phyloP scores from a whole-genome alignment of 768 basidiomycete species.

The Infundibulicybe gibba region DNA sequence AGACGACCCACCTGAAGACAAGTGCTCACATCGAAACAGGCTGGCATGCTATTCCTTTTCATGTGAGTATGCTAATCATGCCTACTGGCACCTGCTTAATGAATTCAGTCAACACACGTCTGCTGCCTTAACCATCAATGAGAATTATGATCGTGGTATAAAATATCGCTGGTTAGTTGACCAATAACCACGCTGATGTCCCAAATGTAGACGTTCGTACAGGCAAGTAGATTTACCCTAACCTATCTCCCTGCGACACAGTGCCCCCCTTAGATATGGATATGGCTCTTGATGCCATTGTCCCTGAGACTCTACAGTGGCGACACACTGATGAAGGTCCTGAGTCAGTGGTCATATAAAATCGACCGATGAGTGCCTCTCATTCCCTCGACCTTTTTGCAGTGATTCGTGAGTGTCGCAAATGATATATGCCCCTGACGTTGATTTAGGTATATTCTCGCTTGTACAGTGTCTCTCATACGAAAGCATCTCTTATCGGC shows the following conservation, averaged over 20 bases:
- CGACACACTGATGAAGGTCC: constrained; percentile 88
- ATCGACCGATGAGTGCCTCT: constrained; percentile 2
- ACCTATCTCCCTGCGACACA: not conserved
- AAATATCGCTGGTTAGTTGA: constrained; percentile 13
- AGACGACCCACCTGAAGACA: no score
- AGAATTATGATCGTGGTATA: constrained; percentile 82
- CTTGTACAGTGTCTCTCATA: constrained; percentile 73
- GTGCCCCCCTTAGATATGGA: constrained; percentile 68
- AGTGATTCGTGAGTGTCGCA: constrained; percentile 68
- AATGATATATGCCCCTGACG: constrained; percentile 4
- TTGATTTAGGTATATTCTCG: not conserved
- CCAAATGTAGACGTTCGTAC: constrained; percentile 26
- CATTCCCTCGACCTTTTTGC: constrained; percentile 4
- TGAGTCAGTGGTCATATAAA: constrained; percentile 52
- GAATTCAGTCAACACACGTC: constrained; percentile 59
- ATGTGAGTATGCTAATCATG: constrained; percentile 50
- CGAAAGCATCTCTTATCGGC: constrained; percentile 85
- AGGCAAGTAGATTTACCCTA: constrained; percentile 14
- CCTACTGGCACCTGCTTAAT: not conserved
- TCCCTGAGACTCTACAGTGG: constrained; percentile 83
- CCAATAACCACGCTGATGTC: no score
- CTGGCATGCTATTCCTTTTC: constrained; percentile 87
- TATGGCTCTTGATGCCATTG: constrained; percentile 87
- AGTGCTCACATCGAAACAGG: constrained; percentile 34
- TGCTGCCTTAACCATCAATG: constrained; percentile 80